These are phyloP conservation scores for Clonostachys solani DNA, from an alignment of 2,329 filamentous ascomycete species.

Conservation along the genomic window DNA sequence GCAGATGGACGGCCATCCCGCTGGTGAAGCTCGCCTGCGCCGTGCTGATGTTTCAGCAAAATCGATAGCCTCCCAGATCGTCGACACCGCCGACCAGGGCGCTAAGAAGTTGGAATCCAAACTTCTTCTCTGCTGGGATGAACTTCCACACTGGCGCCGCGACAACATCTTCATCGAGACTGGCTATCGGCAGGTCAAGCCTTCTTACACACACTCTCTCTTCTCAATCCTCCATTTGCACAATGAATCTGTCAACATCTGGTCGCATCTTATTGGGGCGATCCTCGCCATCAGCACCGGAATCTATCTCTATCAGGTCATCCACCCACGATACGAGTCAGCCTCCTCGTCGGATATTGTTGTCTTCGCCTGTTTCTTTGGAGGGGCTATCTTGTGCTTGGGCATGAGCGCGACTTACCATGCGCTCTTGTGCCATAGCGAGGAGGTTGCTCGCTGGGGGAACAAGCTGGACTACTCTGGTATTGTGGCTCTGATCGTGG, in stretches of 20 bases:
- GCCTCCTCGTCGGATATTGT: constrained; percentile 61
- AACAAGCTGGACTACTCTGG: constrained; percentile 95
- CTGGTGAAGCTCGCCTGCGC: background rate
- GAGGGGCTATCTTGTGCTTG: constrained; percentile 66
- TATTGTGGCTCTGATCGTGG: constrained; percentile 87
- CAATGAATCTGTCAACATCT: constrained; percentile 62
- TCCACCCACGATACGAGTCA: constrained; percentile 62
- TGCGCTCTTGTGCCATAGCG: constrained; percentile 79
- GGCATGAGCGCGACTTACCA: constrained; percentile 86
- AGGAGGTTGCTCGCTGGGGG: constrained; percentile 71
- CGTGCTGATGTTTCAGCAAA: background rate
- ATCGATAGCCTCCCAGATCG: background rate
- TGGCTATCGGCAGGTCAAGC: constrained; percentile 48
- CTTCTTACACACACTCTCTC: constrained; percentile 41
- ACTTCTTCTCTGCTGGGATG: constrained; percentile 48
- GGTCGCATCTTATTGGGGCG: constrained; percentile 62
- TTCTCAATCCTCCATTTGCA: constrained; percentile 48
- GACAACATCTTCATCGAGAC: constrained; percentile 53
- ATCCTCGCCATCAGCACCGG: constrained; percentile 49
- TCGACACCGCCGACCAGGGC: background rate
- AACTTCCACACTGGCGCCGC: constrained; percentile 54
- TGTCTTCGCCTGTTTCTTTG: constrained; percentile 76
- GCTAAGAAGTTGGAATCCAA: background rate
- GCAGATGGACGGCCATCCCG: background rate
- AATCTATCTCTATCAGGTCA: constrained; percentile 46